Percentiles rank a stretch among this genome's conserved stretches.
Conservation (phyloP, 192 early-diverging fungal genomes). For the Backusella tarrabulga region DNA sequence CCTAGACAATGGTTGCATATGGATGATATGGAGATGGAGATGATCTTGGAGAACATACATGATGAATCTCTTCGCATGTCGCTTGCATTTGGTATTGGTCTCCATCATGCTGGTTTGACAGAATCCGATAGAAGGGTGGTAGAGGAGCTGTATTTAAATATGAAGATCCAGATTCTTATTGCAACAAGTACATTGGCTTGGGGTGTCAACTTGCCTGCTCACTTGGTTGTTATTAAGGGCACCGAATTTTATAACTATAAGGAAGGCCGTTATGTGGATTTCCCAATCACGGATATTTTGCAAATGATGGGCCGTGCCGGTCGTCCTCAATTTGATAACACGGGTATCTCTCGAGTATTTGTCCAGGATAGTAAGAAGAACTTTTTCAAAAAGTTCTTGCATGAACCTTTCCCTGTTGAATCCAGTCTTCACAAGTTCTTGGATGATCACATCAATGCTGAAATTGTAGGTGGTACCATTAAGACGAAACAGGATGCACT, state of each 20-base stretch:
- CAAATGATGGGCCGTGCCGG: slow-evolving; percentile 99
- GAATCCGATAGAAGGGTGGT: slow-evolving; percentile 84
- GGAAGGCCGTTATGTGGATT: slow-evolving; percentile 88
- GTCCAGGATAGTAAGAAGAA: slow-evolving; percentile 96
- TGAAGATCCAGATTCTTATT: slow-evolving; percentile 95
- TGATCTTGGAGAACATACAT: slow-evolving; percentile 65
- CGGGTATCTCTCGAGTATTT: slow-evolving; percentile 89
- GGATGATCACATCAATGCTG: slow-evolving; percentile 93
- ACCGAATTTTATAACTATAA: slow-evolving; percentile 97
- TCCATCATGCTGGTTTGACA: slow-evolving; percentile 95
- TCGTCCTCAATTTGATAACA: slow-evolving; percentile 94
- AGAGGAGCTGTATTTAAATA: slow-evolving; percentile 91
- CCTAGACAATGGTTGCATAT: slow-evolving; percentile 89
- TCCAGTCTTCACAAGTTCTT: slow-evolving; percentile 71
- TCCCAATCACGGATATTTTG: slow-evolving; percentile 95
- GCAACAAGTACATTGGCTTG: slow-evolving; percentile 96
- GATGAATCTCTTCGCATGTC: slow-evolving; percentile 78
- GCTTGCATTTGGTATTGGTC: slow-evolving; percentile 93
- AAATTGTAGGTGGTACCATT: slow-evolving; percentile 87
- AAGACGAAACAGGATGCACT: slow-evolving; percentile 90
- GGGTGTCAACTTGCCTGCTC: slow-evolving; percentile 98
- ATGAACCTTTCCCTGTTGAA: slow-evolving; percentile 93
- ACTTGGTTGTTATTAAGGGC: slow-evolving; percentile 96
- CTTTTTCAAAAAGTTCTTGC: slow-evolving; percentile 98
- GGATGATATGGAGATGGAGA: slow-evolving; percentile 77